Base-by-base conservation (phyloP, 176 grass and related monocot genomes). In the Areca catechu region DNA sequence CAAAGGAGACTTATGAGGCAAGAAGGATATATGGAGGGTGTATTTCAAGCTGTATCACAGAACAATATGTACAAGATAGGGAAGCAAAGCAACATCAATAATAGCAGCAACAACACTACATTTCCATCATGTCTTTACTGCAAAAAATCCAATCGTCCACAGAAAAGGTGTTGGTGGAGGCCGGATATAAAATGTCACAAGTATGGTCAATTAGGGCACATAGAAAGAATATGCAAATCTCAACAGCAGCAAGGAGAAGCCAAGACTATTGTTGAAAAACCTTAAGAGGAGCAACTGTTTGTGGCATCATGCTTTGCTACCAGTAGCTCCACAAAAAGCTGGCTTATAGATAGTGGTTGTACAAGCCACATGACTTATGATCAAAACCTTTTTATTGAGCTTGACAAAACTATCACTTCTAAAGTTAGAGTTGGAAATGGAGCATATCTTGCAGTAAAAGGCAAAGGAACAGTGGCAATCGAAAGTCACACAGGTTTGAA, bases 401-500 rank as follows among this genome's bases (percentile, higher is more conserved):
- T 27, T 0, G 4, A 27, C 4, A 4, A 0, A 0, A 27, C 25
- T 0, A 4, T 4, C 0, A 27, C 0, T 0, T 0, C 25, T 0
- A 27, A 27, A 27, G 25, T 27, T 5, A 27, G 25, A 5, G 5
- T 27, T 5, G 25, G 4, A 4, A 27, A 27, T 27, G 25, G 25
- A 5, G 25, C 0, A 5, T 5, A 27, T 27, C 4, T 27, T 27
- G 25, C 25, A 4, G 4, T 5, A 4, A 27, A 27, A 27, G 25
- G 25, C 4, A 27, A 5, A 4, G 25, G 25, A 4, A 27, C 25
- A 4, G 5, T 27, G 0, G 25, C 25, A 27, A 27, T 27, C 0
- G 4, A 4, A 27, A 27, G 4, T 4, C 0, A 4, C 4, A 5
- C 25, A 27, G 25, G 25, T 27, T 5, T 4, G 5, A 27, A 27